Evolutionary conservation across 768 basidiomycete genomes (phyloP), one percentile per base, ranked within the genome.

Genomic region (Lentinula detonsa): DNA sequence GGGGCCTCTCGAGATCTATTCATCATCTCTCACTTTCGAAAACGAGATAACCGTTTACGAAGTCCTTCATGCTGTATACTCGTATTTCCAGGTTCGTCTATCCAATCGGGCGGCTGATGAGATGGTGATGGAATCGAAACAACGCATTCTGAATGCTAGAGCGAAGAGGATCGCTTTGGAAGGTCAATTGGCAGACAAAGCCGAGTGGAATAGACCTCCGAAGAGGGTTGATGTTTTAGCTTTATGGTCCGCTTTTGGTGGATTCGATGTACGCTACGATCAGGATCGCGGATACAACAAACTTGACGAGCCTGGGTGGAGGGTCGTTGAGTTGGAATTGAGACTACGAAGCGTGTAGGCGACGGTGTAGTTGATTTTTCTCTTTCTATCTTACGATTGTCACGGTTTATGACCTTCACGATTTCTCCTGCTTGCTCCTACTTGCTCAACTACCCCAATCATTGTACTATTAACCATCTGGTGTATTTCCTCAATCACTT

Each of bases 221-320:
- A 56, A 56, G 40, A 56, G 55, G 40, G 15, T 56, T 15, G 55
- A 56, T 56, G 55, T 56, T 4, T 43, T 56, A 40, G 39, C 39
- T 10, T 39, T 56, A n/a, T 43, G 40, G 55, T 56, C 40, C 6
- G 23, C 39, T 8, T 56, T 56, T 43, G 55, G 40, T 28, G 55
- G 55, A 7, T 21, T 56, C 13, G 55, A 43, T 42, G 40, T 56
- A 39, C 21, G 28, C 13, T 43, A 56, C 39, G 31, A 21, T 7
- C 21, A 15, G 7, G 37, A 40, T 8, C 15, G 39, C n/a, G 18
- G 53, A 35, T 18, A 40, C 18, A 21, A 4, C 5, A 21, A 54
- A 33, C 37, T 56, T 1, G 55, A 56, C 39, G 55, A 56, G 55
- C 55, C 55, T 23, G 55, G 55, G 7, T 56, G 55, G 55, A 56